Evolutionary conservation across 1,139 yeast genomes (phyloP).

Genomic region (Yarrowia galli): DNA sequence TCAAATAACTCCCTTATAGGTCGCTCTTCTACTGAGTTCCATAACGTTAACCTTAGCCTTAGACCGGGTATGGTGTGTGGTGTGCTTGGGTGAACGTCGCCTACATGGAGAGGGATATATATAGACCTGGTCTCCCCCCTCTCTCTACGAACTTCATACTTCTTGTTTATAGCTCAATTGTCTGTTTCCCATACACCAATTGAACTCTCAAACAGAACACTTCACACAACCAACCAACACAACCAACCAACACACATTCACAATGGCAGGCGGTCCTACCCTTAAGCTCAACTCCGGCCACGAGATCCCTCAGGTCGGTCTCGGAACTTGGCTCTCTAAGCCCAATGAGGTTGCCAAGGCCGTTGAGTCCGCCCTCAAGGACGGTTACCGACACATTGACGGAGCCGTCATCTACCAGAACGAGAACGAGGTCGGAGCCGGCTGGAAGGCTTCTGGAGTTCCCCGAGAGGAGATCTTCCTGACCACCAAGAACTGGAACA

Average conservation of each 20-base stretch:
- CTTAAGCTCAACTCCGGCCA: constrained; percentile 51
- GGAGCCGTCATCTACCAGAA: constrained; percentile 66
- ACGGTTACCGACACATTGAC: constrained; percentile 70
- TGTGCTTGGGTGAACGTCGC: neutral
- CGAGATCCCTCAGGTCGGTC: constrained; percentile 58
- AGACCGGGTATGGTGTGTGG: neutral
- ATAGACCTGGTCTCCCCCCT: neutral
- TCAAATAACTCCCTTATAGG: neutral
- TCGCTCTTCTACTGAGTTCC: constrained; percentile 15
- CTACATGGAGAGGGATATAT: constrained; percentile 4
- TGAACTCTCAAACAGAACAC: neutral
- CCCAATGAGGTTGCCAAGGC: constrained; percentile 50
- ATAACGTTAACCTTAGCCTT: constrained; percentile 30
- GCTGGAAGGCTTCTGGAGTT: constrained; percentile 46
- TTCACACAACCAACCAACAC: neutral
- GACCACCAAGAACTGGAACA: constrained; percentile 84
- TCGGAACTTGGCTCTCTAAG: constrained; percentile 70
- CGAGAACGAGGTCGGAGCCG: constrained; percentile 64
- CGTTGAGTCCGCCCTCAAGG: constrained; percentile 55
- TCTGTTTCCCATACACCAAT: neutral
- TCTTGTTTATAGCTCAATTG: constrained; percentile 18
- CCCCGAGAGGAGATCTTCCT: constrained; percentile 72
- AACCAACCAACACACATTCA: neutral
- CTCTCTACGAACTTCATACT: neutral
- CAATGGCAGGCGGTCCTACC: constrained; percentile 40